Conservation (phyloP, 2,329 filamentous ascomycete species). For the Furcasterigmium sp. region DNA sequence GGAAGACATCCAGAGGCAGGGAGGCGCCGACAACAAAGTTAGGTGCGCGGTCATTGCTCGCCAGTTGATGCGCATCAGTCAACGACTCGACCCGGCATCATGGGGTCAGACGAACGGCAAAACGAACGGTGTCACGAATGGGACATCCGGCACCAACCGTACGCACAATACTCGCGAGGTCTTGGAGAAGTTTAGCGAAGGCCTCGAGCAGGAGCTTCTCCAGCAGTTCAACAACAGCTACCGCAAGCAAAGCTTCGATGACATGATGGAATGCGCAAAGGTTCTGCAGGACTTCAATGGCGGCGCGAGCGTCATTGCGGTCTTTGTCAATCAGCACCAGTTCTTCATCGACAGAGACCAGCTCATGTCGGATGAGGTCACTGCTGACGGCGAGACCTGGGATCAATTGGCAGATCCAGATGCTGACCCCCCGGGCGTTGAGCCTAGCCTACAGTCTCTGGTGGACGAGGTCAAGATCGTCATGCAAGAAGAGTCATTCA, state of each 20-base stretch:
- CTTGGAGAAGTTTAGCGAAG: slow-evolving; percentile 95
- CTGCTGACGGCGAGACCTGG: slow-evolving; percentile 72
- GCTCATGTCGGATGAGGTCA: slow-evolving; percentile 80
- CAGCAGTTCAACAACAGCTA: slow-evolving; percentile 98
- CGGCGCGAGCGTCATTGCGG: slow-evolving; percentile 87
- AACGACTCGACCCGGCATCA: slow-evolving; percentile 74
- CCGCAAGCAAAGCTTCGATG: slow-evolving; percentile 88
- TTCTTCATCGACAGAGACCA: slow-evolving; percentile 98
- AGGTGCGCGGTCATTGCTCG: slow-evolving; percentile 90
- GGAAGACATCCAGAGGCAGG: slow-evolving; percentile 81
- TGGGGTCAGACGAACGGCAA: slow-evolving; percentile 61
- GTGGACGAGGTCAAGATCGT: slow-evolving; percentile 93
- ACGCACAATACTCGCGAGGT: slow-evolving; percentile 73
- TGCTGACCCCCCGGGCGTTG: slow-evolving; percentile 82
- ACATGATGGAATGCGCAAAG: slow-evolving; percentile 95
- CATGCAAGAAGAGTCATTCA: slow-evolving; percentile 93
- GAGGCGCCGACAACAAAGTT: slow-evolving; percentile 86
- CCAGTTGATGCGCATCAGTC: slow-evolving; percentile 90
- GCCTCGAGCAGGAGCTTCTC: slow-evolving; percentile 87
- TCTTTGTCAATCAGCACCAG: slow-evolving; percentile 98
- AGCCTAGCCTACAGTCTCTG: slow-evolving; percentile 85
- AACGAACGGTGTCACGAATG: slow-evolving; percentile 44
- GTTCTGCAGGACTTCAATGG: slow-evolving; percentile 95
- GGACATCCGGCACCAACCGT: slow-evolving; percentile 28
- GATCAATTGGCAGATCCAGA: slow-evolving; percentile 92